Base-by-base conservation (phyloP, 2,329 filamentous ascomycete species). In the Didymella lethalis region DNA sequence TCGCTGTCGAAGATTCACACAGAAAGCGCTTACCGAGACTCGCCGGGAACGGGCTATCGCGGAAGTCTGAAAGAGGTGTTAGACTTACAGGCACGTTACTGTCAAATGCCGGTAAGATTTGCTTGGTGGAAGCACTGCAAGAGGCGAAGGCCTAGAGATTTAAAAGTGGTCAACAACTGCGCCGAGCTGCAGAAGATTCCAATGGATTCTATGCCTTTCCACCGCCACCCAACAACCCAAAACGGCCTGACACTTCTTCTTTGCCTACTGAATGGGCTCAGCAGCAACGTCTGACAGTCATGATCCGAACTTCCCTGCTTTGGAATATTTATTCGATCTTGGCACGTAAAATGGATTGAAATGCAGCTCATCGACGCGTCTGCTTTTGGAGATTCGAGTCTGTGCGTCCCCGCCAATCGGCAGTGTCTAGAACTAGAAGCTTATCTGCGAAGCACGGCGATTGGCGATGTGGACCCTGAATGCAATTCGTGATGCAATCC, bases 111-210 rank as follows among this genome's bases (percentile, higher is more conserved):
- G 18, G 38, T 14, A 26, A 53, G 48, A 47, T 51, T 54, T 36
- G 47, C 48, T 56, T 59, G 49, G 64, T 61, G 50, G 56, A 41
- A 47, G 59, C 31, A 56, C 58, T 57, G 47, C 32, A 57, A 50
- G 58, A 62, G 60, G 56, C 52, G 57, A 64, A 59, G 45, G 55
- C 45, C 56, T 70, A 69, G 64, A 62, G 68, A 66, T 66, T 74
- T 73, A 73, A 74, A 70, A 71, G 66, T 73, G 67, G 66, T 63
- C 54, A 67, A 69, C 69, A 69, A 71, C 71, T 72, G 70, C 68
- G 72, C 73, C 74, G 72, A 73, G 68, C 67, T 64, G 65, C 49
- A 68, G 70, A 75, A 76, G 65, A 60, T 76, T 77, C 73, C 63
- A 67, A 68, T 32, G 43, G 65, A 62, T 77, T 77, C 74, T 60